Conservation (phyloP, 1,284 basidiomycete genomes). For the Ustilago sp. region DNA sequence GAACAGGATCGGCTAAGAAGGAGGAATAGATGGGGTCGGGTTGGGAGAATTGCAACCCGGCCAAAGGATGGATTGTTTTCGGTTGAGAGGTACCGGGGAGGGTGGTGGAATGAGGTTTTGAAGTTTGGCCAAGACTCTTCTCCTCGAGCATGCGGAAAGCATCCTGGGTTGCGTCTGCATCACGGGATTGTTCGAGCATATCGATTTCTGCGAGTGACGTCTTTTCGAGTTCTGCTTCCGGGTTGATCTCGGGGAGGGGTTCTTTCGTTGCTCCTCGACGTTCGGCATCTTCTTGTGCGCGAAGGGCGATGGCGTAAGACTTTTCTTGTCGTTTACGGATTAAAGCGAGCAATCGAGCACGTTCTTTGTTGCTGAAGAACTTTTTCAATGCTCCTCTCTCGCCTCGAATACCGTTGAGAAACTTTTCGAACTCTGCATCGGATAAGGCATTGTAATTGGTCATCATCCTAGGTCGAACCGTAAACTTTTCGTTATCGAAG, state of each 20-base stretch:
- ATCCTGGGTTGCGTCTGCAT: slow-evolving; percentile 38
- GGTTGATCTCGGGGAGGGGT: slow-evolving; percentile 42
- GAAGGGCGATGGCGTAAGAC: slow-evolving; percentile 32
- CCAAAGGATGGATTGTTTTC: slow-evolving; percentile 54
- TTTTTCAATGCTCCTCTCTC: slow-evolving; percentile 33
- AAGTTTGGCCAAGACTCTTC: slow-evolving; percentile 8
- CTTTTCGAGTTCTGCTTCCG: slow-evolving; percentile 47
- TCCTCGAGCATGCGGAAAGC: slow-evolving; percentile 47
- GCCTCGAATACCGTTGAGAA: slow-evolving; percentile 46
- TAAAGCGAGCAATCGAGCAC: slow-evolving; percentile 31
- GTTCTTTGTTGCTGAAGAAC: slow-evolving; percentile 43
- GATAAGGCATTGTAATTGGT: slow-evolving; percentile 61
- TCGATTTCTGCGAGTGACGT: slow-evolving; percentile 46
- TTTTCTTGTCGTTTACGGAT: slow-evolving; percentile 46
- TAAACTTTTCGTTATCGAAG: slow-evolving; percentile 45
- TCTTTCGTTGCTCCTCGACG: slow-evolving; percentile 38
- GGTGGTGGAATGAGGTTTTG: slow-evolving; percentile 4
- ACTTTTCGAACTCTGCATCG: slow-evolving; percentile 56
- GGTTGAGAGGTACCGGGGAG: slow-evolving; percentile 47
- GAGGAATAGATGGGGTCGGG: slow-evolving; percentile 62
- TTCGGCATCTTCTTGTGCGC: slow-evolving; percentile 45
- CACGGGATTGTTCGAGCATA: slow-evolving; percentile 51
- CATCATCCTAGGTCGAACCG: slow-evolving; percentile 50
- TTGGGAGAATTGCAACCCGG: slow-evolving; percentile 63
- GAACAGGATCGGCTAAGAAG: slow-evolving; percentile 54